A percentile compares a stretch with the other conserved stretches of the same genome.
phyloP scores from a whole-genome alignment of 768 basidiomycete species.

The Panellus pusillus region DNA sequence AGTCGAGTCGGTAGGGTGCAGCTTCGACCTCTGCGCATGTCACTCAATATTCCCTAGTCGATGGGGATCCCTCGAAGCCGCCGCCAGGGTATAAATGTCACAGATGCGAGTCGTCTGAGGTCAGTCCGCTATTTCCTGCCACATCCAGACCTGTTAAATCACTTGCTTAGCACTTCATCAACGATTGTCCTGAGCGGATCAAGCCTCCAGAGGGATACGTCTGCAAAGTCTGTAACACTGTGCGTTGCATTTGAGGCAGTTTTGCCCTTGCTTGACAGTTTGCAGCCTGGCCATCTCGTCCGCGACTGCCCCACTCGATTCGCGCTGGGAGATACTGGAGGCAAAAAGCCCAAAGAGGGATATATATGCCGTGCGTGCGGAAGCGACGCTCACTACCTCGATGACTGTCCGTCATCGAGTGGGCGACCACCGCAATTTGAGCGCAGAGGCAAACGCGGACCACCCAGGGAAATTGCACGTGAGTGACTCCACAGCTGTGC shows the following conservation, averaged over 20 bases:
- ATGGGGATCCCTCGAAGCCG: conserved; percentile 54
- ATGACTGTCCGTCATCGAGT: conserved; percentile 80
- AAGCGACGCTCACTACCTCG: conserved; percentile 80
- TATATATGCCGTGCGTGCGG: conserved; percentile 94
- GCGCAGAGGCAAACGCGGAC: conserved; percentile 49
- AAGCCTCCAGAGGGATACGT: conserved; percentile 84
- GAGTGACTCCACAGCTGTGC: conserved; percentile 28
- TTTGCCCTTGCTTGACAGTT: conserved; percentile 2
- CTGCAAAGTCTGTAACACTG: conserved; percentile 82
- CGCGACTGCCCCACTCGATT: conserved; percentile 86
- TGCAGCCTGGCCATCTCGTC: conserved; percentile 78
- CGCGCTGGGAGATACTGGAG: conserved; percentile 79
- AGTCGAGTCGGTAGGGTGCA: conserved; percentile 48
- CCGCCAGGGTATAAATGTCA: conserved; percentile 76
- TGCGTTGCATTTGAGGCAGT: conserved; percentile 30
- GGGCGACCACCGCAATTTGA: conserved; percentile 41
- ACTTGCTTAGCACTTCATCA: conserved; percentile 71
- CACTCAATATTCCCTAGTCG: conserved; percentile 19
- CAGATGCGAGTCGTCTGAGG: conserved; percentile 76
- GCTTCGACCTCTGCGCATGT: not conserved
- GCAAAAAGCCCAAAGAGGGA: conserved; percentile 77
- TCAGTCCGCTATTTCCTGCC: conserved; percentile 33
- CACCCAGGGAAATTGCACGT: conserved; percentile 81
- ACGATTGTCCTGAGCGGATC: conserved; percentile 69
- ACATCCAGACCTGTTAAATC: too few relatives aligned